Conservation (phyloP, 2,329 filamentous ascomycete species). For the Colletotrichum plurivorum region DNA sequence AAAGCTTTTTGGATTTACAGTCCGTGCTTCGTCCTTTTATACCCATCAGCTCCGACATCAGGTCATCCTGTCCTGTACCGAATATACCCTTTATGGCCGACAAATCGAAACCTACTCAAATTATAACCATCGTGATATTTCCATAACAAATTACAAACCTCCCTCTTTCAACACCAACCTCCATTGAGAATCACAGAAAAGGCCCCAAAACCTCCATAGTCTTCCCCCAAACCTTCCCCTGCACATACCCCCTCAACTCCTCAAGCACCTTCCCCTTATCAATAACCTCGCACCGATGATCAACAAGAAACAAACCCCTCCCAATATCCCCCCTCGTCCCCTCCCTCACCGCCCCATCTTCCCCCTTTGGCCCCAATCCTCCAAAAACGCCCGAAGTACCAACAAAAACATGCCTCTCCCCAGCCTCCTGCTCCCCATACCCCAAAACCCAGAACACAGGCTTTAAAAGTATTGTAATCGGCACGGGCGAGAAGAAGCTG, state of each 20-base stretch:
- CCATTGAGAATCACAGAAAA: constrained; percentile 33
- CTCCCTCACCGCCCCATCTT: not conserved
- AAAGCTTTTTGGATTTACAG: too few relatives aligned
- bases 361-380: constrained; percentile 3
- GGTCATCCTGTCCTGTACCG: too few relatives aligned
- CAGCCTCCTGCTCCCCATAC: constrained; percentile 17
- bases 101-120: too few relatives aligned
- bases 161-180: too few relatives aligned
- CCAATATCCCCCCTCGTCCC: constrained; percentile 14
- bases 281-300: constrained; percentile 33
- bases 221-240: constrained; percentile 37
- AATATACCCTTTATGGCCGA: too few relatives aligned
- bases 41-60: too few relatives aligned
- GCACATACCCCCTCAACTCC: constrained; percentile 21
- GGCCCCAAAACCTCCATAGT: constrained; percentile 40
- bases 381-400: constrained; percentile 32
- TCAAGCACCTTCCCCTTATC: constrained; percentile 8
- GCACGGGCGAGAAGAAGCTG: constrained; percentile 17
- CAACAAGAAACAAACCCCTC: constrained; percentile 29
- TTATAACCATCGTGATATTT: too few relatives aligned
- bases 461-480: constrained; percentile 30
- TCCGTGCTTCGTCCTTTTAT: too few relatives aligned
- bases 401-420: constrained; percentile 37
- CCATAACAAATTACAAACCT: too few relatives aligned
- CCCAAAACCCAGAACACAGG: constrained; percentile 32